phyloP scores from a whole-genome alignment of 805 yeast species.

The Nakazawaea sp. region DNA sequence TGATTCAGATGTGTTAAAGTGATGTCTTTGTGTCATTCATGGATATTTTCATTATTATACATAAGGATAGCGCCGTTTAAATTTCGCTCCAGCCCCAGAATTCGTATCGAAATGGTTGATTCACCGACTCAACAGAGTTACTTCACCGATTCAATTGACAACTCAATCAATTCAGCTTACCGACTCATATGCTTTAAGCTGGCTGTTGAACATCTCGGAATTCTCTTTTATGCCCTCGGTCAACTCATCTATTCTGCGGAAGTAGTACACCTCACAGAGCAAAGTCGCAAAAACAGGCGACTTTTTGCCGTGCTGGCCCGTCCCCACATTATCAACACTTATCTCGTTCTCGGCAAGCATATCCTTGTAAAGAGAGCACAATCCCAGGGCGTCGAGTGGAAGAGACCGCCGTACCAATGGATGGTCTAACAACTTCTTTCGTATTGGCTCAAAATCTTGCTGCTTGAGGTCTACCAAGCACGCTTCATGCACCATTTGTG shows the following conservation, averaged over 20 bases:
- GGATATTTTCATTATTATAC: no score
- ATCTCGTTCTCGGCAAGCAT: constrained; percentile 15
- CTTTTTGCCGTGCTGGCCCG: constrained; percentile 10
- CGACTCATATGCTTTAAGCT: constrained; percentile 2
- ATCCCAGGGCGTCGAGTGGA: constrained; percentile 13
- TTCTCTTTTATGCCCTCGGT: constrained; percentile 13
- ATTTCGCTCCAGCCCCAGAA: no score
- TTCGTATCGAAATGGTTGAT: no score
- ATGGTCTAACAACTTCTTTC: constrained; percentile 16
- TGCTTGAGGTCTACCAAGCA: constrained; percentile 12
- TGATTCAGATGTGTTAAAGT: no score
- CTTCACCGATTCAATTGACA: no score
- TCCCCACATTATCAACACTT: constrained; percentile 7
- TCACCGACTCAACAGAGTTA: no score
- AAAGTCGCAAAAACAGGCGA: constrained; percentile 16
- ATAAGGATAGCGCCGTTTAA: no score
- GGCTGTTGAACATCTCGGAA: constrained; percentile 13
- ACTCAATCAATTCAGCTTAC: neutral
- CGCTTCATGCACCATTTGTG: constrained; percentile 21
- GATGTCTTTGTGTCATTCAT: no score
- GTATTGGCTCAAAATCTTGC: constrained; percentile 11
- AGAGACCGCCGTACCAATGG: constrained; percentile 17
- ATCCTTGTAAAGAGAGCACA: constrained; percentile 15
- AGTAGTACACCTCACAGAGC: constrained; percentile 18
- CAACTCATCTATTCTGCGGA: constrained; percentile 16